Conservation (phyloP, 768 basidiomycete genomes). For the Phlebiopsis gigantea region DNA sequence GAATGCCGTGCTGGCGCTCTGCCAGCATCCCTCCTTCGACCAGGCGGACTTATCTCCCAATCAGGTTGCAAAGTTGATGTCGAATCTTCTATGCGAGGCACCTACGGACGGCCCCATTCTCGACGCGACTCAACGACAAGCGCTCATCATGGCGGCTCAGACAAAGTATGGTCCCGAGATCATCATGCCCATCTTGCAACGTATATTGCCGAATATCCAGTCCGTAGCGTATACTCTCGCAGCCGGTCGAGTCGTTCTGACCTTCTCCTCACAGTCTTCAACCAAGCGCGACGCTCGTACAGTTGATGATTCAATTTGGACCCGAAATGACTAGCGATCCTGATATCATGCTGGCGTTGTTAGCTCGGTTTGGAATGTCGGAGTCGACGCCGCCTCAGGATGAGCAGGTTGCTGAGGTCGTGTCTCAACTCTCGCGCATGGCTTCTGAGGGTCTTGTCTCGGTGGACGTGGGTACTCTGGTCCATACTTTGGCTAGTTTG, state of each 20-base stretch:
- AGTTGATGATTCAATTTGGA: conserved; percentile 72
- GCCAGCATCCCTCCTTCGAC: conserved; percentile 79
- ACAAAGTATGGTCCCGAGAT: conserved; percentile 78
- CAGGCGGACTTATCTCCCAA: conserved; percentile 69
- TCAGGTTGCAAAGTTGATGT: conserved; percentile 75
- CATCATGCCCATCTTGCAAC: conserved; percentile 66
- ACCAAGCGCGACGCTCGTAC: conserved; percentile 63
- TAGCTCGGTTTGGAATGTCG: conserved; percentile 72
- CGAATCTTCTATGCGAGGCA: conserved; percentile 71
- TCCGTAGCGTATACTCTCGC: conserved; percentile 26
- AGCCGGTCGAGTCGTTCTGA: background rate
- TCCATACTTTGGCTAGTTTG: conserved; percentile 67
- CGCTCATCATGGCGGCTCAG: conserved; percentile 68
- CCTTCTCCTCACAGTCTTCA: conserved; percentile 34
- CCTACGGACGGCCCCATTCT: conserved; percentile 66
- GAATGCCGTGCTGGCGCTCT: conserved; percentile 67
- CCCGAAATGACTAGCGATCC: conserved; percentile 73
- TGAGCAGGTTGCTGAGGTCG: conserved; percentile 63
- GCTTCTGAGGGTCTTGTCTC: conserved; percentile 68
- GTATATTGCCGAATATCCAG: conserved; percentile 73
- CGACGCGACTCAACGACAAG: conserved; percentile 69
- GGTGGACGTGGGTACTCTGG: conserved; percentile 71
- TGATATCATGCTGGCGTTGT: conserved; percentile 62
- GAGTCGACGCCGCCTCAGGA: conserved; percentile 69
- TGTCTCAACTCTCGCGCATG: conserved; percentile 59